A percentile compares a stretch with the other conserved stretches of the same genome.
phyloP scores from a whole-genome alignment of 2,329 filamentous ascomycete species.

The Thelonectria blattea region DNA sequence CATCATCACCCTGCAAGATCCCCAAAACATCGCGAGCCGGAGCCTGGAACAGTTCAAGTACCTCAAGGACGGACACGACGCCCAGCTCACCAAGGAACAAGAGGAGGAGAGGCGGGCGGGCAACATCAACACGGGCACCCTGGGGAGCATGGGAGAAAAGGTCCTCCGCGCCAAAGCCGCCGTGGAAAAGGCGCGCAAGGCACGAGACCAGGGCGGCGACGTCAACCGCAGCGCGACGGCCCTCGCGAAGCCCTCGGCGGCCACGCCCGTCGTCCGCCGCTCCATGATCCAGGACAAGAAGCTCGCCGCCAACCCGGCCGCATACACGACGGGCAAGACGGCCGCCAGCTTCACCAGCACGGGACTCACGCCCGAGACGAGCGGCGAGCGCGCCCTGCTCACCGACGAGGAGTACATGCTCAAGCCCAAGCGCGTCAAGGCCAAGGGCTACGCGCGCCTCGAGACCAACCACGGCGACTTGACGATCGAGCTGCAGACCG shows the following conservation, averaged over 20 bases:
- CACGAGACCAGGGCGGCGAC: constrained; percentile 67
- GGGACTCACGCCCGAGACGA: constrained; percentile 89
- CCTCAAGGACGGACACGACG: constrained; percentile 79
- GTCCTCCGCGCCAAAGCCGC: constrained; percentile 91
- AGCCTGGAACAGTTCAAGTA: constrained; percentile 91
- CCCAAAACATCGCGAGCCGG: constrained; percentile 82
- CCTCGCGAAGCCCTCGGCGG: constrained; percentile 43
- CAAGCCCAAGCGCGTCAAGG: constrained; percentile 85
- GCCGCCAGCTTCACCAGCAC: constrained; percentile 96
- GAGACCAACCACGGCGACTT: constrained; percentile 84
- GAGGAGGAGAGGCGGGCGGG: constrained; percentile 68
- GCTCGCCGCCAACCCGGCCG: constrained; percentile 81
- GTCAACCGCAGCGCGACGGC: constrained; percentile 59
- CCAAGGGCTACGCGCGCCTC: constrained; percentile 89
- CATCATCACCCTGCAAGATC: constrained; percentile 95
- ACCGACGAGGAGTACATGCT: constrained; percentile 98
- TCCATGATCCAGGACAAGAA: constrained; percentile 60
- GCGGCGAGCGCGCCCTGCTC: constrained; percentile 81
- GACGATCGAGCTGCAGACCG: constrained; percentile 88
- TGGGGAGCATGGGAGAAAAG: constrained; percentile 81
- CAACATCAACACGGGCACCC: constrained; percentile 77
- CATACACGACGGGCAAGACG: constrained; percentile 87
- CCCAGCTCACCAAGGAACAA: constrained; percentile 71
- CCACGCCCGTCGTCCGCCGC: constrained; percentile 39
- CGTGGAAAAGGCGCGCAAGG: constrained; percentile 85